Evolutionary conservation across 441 rosid species (phyloP).

Genomic region (California macrophylla): DNA sequence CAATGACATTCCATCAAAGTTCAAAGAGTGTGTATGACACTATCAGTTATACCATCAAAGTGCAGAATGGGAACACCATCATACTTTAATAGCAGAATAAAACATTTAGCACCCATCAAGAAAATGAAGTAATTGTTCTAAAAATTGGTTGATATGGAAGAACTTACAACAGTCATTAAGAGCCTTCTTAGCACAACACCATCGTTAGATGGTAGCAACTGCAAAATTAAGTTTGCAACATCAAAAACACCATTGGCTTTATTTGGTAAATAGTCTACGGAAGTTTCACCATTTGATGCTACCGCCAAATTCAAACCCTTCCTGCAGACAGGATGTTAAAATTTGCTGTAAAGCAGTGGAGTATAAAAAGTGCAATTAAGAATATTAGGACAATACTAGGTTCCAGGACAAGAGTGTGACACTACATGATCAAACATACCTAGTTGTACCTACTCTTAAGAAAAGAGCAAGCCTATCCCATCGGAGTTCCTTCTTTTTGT

Average conservation of each 20-base stretch:
- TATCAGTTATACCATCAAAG: neutral
- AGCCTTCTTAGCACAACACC: constrained; percentile 79
- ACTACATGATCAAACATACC: constrained; percentile 28
- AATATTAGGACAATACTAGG: neutral
- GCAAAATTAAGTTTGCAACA: constrained; percentile 41
- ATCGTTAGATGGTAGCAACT: constrained; percentile 62
- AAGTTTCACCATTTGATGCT: constrained; percentile 32
- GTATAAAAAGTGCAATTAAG: neutral
- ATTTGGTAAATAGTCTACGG: constrained; percentile 28
- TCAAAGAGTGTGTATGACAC: neutral
- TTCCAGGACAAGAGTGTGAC: neutral
- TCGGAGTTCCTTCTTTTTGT: constrained; percentile 67
- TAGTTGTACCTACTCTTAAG: constrained; percentile 51
- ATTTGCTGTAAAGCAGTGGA: constrained; percentile 4
- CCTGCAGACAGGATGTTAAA: constrained; percentile 35
- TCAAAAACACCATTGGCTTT: constrained; percentile 34
- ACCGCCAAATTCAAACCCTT: constrained; percentile 30
- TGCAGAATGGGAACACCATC: constrained; percentile 1
- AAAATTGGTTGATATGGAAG: constrained; percentile 12
- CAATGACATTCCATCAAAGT: neutral
- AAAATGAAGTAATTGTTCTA: neutral
- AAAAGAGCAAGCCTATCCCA: constrained; percentile 78
- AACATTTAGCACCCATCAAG: neutral
- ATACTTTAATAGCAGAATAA: neutral
- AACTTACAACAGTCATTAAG: constrained; percentile 81